Conservation (phyloP, 106 monocot species). For the Agapanthus africanus region DNA sequence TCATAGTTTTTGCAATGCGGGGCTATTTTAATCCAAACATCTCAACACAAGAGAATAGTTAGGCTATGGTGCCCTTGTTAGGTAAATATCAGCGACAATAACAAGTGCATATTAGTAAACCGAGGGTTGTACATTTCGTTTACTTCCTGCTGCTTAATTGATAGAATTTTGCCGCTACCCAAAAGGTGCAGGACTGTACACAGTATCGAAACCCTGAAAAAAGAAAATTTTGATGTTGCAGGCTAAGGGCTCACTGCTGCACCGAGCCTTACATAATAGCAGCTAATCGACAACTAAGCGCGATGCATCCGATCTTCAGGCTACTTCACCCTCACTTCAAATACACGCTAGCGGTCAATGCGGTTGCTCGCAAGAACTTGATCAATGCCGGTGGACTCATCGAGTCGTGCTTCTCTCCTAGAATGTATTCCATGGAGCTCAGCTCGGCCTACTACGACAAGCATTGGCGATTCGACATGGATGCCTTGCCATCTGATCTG, state of each 20-base stretch:
- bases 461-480: neutral
- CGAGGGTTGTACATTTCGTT: too few species aligned
- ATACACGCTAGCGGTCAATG: slow-evolving; percentile 3
- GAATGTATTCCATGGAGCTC: neutral
- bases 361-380: slow-evolving; percentile 2
- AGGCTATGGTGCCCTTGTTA: too few species aligned
- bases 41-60: too few species aligned
- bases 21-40: too few species aligned
- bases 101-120: too few species aligned
- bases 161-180: neutral
- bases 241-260: slow-evolving; percentile 51
- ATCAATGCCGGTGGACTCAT: neutral
- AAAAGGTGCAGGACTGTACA: too few species aligned
- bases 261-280: slow-evolving; percentile 72
- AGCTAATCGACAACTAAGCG: neutral
- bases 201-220: too few species aligned
- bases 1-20: too few species aligned
- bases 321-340: neutral
- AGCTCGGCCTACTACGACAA: neutral
- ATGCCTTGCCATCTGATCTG: slow-evolving; percentile 5
- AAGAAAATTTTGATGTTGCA: neutral
- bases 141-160: neutral
- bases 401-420: neutral
- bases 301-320: slow-evolving; percentile 1
- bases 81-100: too few species aligned